Base-by-base conservation (phyloP, 306 rosid species). In the Leucaena leucocephala region DNA sequence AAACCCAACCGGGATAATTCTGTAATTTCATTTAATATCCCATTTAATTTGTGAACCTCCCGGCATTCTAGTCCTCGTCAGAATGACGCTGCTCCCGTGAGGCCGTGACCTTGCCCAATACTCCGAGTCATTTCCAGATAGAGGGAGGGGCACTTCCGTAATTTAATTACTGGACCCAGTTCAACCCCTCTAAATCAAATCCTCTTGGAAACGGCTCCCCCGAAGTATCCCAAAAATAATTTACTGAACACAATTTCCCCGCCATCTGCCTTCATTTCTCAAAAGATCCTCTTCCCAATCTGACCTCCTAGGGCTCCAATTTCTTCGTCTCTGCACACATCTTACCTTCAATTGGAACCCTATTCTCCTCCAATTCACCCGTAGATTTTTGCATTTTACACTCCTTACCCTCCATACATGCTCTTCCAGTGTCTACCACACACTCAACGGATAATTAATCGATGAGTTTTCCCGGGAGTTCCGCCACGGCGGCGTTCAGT, bases 211-310 rank as follows among this genome's bases (percentile, higher is more conserved):
- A 1, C 50, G 67, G 14, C 58, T 58, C 44, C 19, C 17, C 71
- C 76, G 81, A 84, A 73, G 81, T 15, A 63, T 85, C 88, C 76
- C 65, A 79, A 75, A 80, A 9, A 39, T 73, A 33, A 75, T 87
- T 78, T 77, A 81, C 78, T 52, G 68, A 33, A 7, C 86, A 48
- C 82, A 74, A 76, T 84, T 91, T 88, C 94, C 98, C 97, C 98
- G 98, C 98, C 98, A 94, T 82, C 87, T 86, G 86, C 82, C 68
- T 92, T 66, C 71, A 82, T 27, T 62, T 55, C 63, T 38, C 16
- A 67, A 61, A 50, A 79, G 59, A 62, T 86, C 84, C 58, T 81
- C 65, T 85, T 74, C 85, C 91, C 82, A 89, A 83, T 86, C 88
- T 89, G 42, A 65, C 82, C 82, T 68, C 57, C 78, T 50, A 89